Base-by-base conservation (phyloP, 225 moss, liverwort and hornwort species). In the Physcomitrium patens region DNA sequence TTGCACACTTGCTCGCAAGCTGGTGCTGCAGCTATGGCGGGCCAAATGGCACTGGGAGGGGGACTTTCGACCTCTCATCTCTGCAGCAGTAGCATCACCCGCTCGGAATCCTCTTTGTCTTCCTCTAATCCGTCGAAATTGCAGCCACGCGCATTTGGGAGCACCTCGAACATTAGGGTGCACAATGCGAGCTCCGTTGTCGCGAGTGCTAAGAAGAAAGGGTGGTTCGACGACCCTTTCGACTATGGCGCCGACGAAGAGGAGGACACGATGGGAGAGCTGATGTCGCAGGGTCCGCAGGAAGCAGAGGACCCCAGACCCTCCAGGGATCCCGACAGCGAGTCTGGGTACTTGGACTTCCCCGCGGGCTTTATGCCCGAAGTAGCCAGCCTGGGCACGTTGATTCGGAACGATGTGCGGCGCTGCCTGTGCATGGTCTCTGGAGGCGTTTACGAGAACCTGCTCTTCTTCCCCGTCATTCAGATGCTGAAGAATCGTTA, bases 371-470 rank as follows among this genome's bases (percentile, higher is more conserved):
- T 69, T 70, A 93, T 90, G 80, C 66, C 83, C 11, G 97, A 99
- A 83, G 58, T 89, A 20, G 69, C 97, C 60, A 78, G n/a, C 49
- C 55, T 99, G 20, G 97, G 97, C 10, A 60, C 89, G 27, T 51
- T 89, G 74, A 77, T 90, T 7, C 84, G 97, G 60, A 80, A 89
- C 63, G 97, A 99, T 41, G 86, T 99, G 45, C 86, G 97, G 9
- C 84, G 81, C 9, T 99, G 97, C 76, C 20, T 91, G 60, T 90
- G 91, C 68, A 82, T 89, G 67, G 67, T 99, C 17, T 41, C 87
- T 0, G 97, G 97, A 1, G 97, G 93, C 3, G 97, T 99, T 3
- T 99, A 99, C 62, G 93, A 99, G 46, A 99, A 93, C 66, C 60
- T 95, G 10, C 90, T 99, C 11, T 93, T 99, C 71, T 99, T 99